phyloP scores from a whole-genome alignment of 2,329 filamentous ascomycete species.

The Aspergillus proliferans region DNA sequence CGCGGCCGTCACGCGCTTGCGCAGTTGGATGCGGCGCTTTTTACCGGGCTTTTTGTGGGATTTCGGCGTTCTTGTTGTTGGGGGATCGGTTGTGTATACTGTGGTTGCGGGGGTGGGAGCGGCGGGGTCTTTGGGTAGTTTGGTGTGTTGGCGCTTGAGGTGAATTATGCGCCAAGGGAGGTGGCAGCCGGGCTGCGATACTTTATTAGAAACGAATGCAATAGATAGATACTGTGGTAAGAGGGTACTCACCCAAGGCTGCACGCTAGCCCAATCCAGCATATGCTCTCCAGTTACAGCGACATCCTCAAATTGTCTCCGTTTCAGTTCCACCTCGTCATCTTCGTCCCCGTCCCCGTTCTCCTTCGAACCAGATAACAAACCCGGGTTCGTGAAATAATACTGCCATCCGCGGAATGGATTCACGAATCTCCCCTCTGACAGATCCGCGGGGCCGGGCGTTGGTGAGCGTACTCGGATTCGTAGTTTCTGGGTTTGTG shows the following conservation, averaged over 20 bases:
- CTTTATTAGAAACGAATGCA: neutral
- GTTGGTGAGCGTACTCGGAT: conserved; percentile 36
- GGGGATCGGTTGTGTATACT: conserved; percentile 15
- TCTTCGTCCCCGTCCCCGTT: conserved; percentile 8
- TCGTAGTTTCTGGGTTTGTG: conserved; percentile 30
- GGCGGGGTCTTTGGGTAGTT: conserved; percentile 13
- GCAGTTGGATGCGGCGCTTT: conserved; percentile 36
- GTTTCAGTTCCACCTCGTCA: conserved; percentile 12
- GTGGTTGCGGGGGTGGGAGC: conserved; percentile 15
- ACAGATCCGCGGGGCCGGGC: conserved; percentile 19
- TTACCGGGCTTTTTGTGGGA: conserved; percentile 38
- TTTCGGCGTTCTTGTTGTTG: conserved; percentile 19
- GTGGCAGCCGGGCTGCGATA: conserved; percentile 33
- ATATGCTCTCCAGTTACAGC: conserved; percentile 32
- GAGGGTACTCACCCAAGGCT: conserved; percentile 27
- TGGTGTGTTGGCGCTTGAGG: conserved; percentile 29
- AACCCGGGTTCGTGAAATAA: conserved; percentile 33
- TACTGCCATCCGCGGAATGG: conserved; percentile 38
- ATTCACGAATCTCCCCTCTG: conserved; percentile 33
- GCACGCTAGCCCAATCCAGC: conserved; percentile 19
- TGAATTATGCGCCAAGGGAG: conserved; percentile 37
- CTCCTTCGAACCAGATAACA: conserved; percentile 14
- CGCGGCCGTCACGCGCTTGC: conserved; percentile 26
- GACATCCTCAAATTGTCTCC: conserved; percentile 29
- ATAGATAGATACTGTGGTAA: too few species aligned